Conservation (phyloP, 2,329 filamentous ascomycete genomes). For the Rachicladosporium sp. region DNA sequence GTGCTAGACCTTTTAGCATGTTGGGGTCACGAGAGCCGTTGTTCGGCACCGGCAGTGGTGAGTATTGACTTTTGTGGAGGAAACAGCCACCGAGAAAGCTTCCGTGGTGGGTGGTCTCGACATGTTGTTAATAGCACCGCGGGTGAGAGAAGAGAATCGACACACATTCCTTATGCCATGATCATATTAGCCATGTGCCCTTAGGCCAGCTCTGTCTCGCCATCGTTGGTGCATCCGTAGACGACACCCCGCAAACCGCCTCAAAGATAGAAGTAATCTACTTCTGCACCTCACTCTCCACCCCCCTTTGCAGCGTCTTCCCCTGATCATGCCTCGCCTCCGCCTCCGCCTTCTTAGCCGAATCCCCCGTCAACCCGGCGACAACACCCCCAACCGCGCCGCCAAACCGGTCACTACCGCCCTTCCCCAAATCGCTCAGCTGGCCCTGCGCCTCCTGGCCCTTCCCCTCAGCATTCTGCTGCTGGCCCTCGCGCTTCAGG, state of each 20-base stretch:
- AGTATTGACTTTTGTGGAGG: too few relatives aligned
- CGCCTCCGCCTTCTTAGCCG: constrained; percentile 50
- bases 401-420: constrained; percentile 39
- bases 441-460: constrained; percentile 74
- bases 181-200: constrained; percentile 1
- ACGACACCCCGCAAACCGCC: too few relatives aligned
- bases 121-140: too few relatives aligned
- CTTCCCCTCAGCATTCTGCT: constrained; percentile 72
- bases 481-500: constrained; percentile 59
- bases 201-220: neutral
- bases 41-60: too few relatives aligned
- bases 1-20: too few relatives aligned
- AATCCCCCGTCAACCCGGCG: constrained; percentile 62
- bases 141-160: too few relatives aligned
- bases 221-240: too few relatives aligned
- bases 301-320: constrained; percentile 73
- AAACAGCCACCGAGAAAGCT: too few relatives aligned
- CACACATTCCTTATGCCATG: constrained; percentile 2
- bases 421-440: constrained; percentile 58
- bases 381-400: constrained; percentile 61
- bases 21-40: too few relatives aligned
- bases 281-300: constrained; percentile 70
- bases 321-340: constrained; percentile 63
- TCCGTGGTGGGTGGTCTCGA: too few relatives aligned
- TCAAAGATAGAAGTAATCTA: constrained; percentile 29